These are phyloP conservation scores for Astrephomene gubernaculifera DNA, from an alignment of 139 green algal genomes.

Conservation along the genomic window DNA sequence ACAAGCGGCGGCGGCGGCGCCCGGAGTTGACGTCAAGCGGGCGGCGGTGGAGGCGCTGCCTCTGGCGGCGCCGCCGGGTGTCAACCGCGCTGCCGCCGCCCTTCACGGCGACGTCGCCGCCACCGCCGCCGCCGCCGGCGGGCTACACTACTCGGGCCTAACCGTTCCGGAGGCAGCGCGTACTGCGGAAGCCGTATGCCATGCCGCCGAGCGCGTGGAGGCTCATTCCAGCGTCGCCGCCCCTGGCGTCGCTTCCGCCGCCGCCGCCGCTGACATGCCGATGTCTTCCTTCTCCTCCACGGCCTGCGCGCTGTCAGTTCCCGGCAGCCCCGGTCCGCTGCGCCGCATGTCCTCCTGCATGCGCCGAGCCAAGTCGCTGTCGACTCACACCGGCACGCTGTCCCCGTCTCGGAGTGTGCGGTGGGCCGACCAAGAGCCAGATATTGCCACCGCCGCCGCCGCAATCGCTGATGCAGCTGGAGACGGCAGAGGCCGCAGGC, in stretches of 20 bases:
- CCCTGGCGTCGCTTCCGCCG: background rate
- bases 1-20: background rate
- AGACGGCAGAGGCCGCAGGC: too few relatives aligned
- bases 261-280: background rate
- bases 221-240: background rate
- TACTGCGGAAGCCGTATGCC: constrained; percentile 14
- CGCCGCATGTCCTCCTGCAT: constrained; percentile 10
- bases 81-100: background rate
- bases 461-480: too few relatives aligned
- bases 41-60: constrained; percentile 4
- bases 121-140: constrained; percentile 35
- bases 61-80: background rate
- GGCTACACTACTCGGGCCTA: constrained; percentile 30
- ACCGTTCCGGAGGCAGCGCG: constrained; percentile 5
- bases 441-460: too few relatives aligned
- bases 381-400: too few relatives aligned
- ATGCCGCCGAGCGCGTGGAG: constrained; percentile 13
- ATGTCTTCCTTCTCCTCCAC: background rate
- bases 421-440: too few relatives aligned
- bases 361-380: background rate
- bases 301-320: too few relatives aligned
- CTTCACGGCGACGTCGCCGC: constrained; percentile 15
- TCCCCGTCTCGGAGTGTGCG: too few relatives aligned
- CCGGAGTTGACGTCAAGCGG: background rate
- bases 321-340: too few relatives aligned